Percentiles rank a stretch among this genome's conserved stretches.
phyloP scores from a whole-genome alignment of 371 early-diverging fungal genomes.

The Batkoa obscura region DNA sequence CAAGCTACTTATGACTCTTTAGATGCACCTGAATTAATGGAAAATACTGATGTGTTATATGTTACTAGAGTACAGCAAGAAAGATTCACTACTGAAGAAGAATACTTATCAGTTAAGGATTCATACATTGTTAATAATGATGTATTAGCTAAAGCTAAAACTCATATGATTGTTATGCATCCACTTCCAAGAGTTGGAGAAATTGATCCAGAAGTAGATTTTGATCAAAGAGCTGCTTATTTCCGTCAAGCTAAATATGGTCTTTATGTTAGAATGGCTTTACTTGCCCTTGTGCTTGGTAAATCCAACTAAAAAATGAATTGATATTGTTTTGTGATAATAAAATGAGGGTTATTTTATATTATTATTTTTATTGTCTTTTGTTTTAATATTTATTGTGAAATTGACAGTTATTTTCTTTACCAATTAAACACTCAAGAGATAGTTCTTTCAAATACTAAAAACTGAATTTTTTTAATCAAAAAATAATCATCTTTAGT shows the following conservation, averaged over 20 bases:
- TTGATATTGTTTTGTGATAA: too few relatives aligned
- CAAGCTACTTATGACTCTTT: slow-evolving; percentile 53
- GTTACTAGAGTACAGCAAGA: slow-evolving; percentile 95
- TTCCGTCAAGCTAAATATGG: slow-evolving; percentile 96
- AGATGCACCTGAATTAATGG: slow-evolving; percentile 67
- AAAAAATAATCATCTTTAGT: too few relatives aligned
- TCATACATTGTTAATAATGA: slow-evolving; percentile 73
- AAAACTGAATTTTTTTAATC: too few relatives aligned
- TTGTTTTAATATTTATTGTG: too few relatives aligned
- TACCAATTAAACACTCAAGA: too few relatives aligned
- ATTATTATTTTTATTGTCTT: too few relatives aligned
- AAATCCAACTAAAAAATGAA: neutral
- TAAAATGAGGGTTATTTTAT: too few relatives aligned
- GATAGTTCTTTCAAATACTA: too few relatives aligned
- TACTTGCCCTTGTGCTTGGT: slow-evolving; percentile 57
- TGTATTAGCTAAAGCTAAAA: slow-evolving; percentile 65
- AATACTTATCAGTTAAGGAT: slow-evolving; percentile 62
- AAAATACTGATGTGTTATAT: slow-evolving; percentile 83
- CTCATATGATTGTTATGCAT: slow-evolving; percentile 95
- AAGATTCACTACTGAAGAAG: slow-evolving; percentile 55
- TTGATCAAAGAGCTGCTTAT: slow-evolving; percentile 91
- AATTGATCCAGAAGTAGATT: slow-evolving; percentile 91
- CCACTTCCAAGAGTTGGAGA: slow-evolving; percentile 89
- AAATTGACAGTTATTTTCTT: too few relatives aligned
- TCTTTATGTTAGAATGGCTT: slow-evolving; percentile 91